These are phyloP conservation scores for Aspergillus funiculosus DNA, from an alignment of 495 filamentous ascomycete species.

Conservation along the genomic window DNA sequence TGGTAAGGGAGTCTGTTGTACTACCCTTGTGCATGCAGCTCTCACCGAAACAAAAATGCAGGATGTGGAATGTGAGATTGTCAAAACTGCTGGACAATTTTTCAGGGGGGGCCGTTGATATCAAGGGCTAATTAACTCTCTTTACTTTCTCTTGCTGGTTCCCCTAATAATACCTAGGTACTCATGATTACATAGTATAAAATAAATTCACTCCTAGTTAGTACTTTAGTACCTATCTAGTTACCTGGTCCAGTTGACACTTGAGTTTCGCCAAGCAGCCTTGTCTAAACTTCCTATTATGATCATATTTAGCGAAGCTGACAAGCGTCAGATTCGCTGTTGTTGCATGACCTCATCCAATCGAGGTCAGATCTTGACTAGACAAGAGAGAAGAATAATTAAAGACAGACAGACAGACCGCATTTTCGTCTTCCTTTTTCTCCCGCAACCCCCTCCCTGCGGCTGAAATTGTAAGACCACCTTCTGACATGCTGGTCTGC, in stretches of 20 bases:
- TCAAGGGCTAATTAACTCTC: too few species aligned
- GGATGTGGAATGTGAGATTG: background rate
- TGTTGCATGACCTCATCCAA: slow-evolving; percentile 4
- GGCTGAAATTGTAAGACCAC: slow-evolving; percentile 8
- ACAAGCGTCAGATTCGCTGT: background rate
- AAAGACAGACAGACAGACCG: slow-evolving; percentile 6
- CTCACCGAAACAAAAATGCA: background rate
- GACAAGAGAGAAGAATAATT: background rate
- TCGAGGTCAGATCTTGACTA: too few species aligned
- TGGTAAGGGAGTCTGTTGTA: slow-evolving; percentile 5
- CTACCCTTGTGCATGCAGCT: slow-evolving; percentile 7
- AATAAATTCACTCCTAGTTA: background rate
- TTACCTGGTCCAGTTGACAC: slow-evolving; percentile 5
- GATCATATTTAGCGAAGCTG: slow-evolving; percentile 16
- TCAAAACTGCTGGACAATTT: background rate
- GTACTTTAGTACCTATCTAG: slow-evolving; percentile 1
- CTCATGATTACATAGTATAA: too few species aligned
- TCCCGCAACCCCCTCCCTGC: background rate
- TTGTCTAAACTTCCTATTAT: slow-evolving; percentile 10
- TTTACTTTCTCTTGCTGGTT: too few species aligned
- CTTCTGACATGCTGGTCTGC: background rate
- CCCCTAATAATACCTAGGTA: too few species aligned
- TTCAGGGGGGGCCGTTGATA: background rate
- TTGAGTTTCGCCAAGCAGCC: slow-evolving; percentile 3
- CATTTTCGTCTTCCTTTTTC: slow-evolving; percentile 2